Evolutionary conservation across 2,329 filamentous ascomycete genomes (phyloP), one percentile per base, ranked within the genome.

Genomic region (Purpureocillium takamizusanense): DNA sequence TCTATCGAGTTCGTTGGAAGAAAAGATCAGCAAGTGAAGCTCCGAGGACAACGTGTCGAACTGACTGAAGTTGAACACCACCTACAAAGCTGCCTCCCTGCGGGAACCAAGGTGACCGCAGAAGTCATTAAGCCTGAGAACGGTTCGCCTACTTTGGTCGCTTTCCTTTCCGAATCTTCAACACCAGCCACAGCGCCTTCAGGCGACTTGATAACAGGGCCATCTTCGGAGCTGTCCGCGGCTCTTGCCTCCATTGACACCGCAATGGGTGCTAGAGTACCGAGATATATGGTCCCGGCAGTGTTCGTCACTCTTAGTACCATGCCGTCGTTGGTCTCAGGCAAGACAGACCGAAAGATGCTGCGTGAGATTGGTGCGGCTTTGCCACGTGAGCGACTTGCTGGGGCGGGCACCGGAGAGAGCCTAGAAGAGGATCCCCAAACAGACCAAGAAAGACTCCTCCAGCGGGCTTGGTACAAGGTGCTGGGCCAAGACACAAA

Each of bases 11-110:
- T 76, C 42, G 62, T 80, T 30, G 78, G 78, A 13, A 68, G 81
- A 35, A 80, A 78, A 46, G 81, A 84, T 48, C 72, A 72, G n/a
- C 79, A 81, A 53, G 72, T 82, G 39, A 85, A 86, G 57, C 60
- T 84, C 21, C 66, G 70, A 10, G 84, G 83, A 18, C 80, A 76
- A 46, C 64, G 80, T 39, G 71, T 82, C 37, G 83, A 80, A 56
- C 63, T 79, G 15, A 65, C 66, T 1, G 70, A 74, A 46, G 69
- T 74, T 7, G 70, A 73, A 46, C 65, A 68, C 39, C 63, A 72
- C 42, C 62, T 72, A 40, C 57, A 60, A 11, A 55, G 59, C n/a
- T 62, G 63, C 17, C 52, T 74, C 25, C 66, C 69, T 1, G 40
- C 53, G 0, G 59, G 59, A 2, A 61, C 63, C 18, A 63, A 61